Conservation (phyloP, 805 yeast species). For the Ascoidea tarda region DNA sequence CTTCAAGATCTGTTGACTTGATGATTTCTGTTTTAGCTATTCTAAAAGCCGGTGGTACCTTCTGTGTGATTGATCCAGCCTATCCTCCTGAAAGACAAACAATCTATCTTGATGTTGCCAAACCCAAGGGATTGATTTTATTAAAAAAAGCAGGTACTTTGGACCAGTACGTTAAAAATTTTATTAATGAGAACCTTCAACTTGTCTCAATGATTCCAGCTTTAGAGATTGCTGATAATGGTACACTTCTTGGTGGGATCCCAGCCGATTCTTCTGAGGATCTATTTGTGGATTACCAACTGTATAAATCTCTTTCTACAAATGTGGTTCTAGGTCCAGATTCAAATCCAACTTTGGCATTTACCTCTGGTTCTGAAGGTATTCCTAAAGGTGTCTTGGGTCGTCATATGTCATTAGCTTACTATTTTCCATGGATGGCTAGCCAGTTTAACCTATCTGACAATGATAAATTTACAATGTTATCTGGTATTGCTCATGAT, state of each 20-base stretch:
- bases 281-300: slow-evolving; percentile 31
- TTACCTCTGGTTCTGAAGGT: slow-evolving; percentile 97
- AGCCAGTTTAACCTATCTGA: slow-evolving; percentile 63
- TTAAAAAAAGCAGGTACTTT: slow-evolving; percentile 81
- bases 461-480: slow-evolving; percentile 88
- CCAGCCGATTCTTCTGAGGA: slow-evolving; percentile 24
- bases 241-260: slow-evolving; percentile 50
- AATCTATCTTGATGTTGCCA: slow-evolving; percentile 82
- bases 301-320: slow-evolving; percentile 42
- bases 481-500: slow-evolving; percentile 97
- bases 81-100: slow-evolving; percentile 98
- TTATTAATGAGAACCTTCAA: slow-evolving; percentile 56
- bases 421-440: slow-evolving; percentile 99
- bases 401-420: slow-evolving; percentile 91
- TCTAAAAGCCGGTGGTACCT: slow-evolving; percentile 96
- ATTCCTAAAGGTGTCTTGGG: slow-evolving; percentile 98
- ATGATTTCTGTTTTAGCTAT: slow-evolving; percentile 98
- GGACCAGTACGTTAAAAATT: slow-evolving; percentile 65
- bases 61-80: slow-evolving; percentile 97
- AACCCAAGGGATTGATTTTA: slow-evolving; percentile 83
- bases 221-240: slow-evolving; percentile 66
- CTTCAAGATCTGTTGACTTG: slow-evolving; percentile 93
- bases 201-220: slow-evolving; percentile 66
- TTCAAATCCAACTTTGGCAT: slow-evolving; percentile 89
- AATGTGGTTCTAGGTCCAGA: slow-evolving; percentile 96